Evolutionary conservation across 176 grass and related monocot species (phyloP), one percentile per base, ranked within the genome.

Genomic region (Lolium rigidum): DNA sequence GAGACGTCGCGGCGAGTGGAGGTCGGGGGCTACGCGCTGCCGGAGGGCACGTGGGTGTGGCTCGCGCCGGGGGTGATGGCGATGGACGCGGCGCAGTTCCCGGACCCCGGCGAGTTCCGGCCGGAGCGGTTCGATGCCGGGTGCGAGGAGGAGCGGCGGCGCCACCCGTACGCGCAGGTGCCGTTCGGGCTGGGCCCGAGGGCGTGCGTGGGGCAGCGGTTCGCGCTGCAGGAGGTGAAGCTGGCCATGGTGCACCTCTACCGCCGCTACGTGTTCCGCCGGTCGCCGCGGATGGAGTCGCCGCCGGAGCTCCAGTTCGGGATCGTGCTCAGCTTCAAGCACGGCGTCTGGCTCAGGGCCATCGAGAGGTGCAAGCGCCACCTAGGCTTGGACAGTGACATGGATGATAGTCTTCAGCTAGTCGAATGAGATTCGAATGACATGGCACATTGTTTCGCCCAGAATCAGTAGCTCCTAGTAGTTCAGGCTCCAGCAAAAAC

Each of bases 21-120:
- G 67, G 47, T 96, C 3, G 91, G 89, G 11, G 94, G 91, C 14
- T 81, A 91, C 90, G 22, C 55, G 4, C 87, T 96, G 28, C 94
- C 94, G 73, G 83, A 87, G 90, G 90, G 89, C 1, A 89, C 91
- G 38, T 98, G 95, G 95, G 62, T 98, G 81, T 98, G 93, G 95
- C 82, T 95, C 60, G 93, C 95, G 81, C 86, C 83, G 10, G 95
- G 93, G 5, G 93, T 90, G 5, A 81, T 98, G 62, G 67, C 93
- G 7, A 86, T 88, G 60, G 93, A 98, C 77, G 80, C 86, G 12
- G 87, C 91, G 55, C 73, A 95, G 11, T 98, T 98, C 58, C 83
- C 74, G 12, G 89, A 95, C 5, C 87, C 93, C 57, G 78, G 83
- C 26, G 86, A n/a, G 54, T 93, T 95, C 72, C 82, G 71, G 74